Evolutionary conservation across 495 filamentous ascomycete genomes (phyloP), one percentile per base, ranked within the genome.

Genomic region (Penicillium canariense): DNA sequence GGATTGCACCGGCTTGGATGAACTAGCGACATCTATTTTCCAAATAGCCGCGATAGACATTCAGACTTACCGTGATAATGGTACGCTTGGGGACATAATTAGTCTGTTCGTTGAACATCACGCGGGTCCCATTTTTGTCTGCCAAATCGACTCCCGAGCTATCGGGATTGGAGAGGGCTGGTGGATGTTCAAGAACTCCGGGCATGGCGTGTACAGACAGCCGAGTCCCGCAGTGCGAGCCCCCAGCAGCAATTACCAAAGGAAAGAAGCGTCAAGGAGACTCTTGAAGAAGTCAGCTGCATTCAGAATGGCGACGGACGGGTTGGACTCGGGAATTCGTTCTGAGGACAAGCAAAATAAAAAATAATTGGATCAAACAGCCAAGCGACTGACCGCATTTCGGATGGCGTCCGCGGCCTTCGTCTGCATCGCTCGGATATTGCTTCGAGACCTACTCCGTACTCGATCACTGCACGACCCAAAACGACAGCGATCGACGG

Each of bases 81-180:
- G 70, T 78, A 32, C 66, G 66, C 32, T 56, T 73, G 8, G 79
- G 79, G 27, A 81, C 72, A 68, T 81, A 81, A 56, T 81, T 81
- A 2, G 78, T 82, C 61, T 82, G 79, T 36, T 82, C 79, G 26
- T 79, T 81, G 66, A 82, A 81, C 15, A 63, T 48, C 11, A 68
- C 51, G 12, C 55, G 44, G 8, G 59, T 28, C 3, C 34, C 62
- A 38, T 64, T 44, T 23, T 65, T 61, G 8, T 52, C 54, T 17
- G 30, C 28, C 39, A 30, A 39, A 12, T 44, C 23, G 6, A 30
- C 43, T 6, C 55, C 31, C 28, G 45, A 58, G 50, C 28, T 35
- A 27, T 57, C 34, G 23, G 20, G 17, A 28, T 23, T 38, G 17
- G 47, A 45, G 10, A 46, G 50, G 20, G 45, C 49, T 44, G 60